phyloP scores from a whole-genome alignment of 164 flowering plant genomes.

The Vitis cinerea region DNA sequence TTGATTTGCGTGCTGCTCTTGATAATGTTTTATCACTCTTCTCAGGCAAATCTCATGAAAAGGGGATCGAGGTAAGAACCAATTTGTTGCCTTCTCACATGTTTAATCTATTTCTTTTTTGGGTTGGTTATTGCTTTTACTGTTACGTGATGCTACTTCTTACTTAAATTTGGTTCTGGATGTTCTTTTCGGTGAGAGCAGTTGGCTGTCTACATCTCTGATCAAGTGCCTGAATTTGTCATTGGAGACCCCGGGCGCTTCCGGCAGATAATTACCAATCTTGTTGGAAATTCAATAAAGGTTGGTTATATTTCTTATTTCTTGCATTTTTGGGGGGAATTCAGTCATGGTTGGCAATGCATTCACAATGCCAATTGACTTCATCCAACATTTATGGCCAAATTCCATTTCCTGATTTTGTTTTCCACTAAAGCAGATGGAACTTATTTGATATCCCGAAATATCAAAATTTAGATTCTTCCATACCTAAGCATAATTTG shows the following conservation, averaged over 20 bases:
- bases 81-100: constrained; percentile 1
- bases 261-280: constrained; percentile 86
- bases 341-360: not conserved
- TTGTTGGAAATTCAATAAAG: constrained; percentile 93
- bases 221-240: constrained; percentile 68
- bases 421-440: no score
- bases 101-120: not conserved
- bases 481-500: no score
- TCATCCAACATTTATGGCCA: no score
- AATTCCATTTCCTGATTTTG: no score
- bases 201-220: constrained; percentile 87
- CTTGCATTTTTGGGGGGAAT: not conserved
- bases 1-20: constrained; percentile 69
- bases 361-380: no score
- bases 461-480: no score
- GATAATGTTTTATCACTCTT: constrained; percentile 75
- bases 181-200: constrained; percentile 33
- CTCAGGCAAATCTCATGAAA: constrained; percentile 62
- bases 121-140: not conserved
- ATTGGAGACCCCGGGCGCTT: constrained; percentile 87
- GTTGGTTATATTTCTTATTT: constrained; percentile 33
- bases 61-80: constrained; percentile 75
- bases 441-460: no score
- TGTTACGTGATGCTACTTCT: constrained; percentile 8
- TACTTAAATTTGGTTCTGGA: constrained; percentile 1